Evolutionary conservation across 139 green algal genomes (phyloP).

Genomic region (Nannochloris sp.): DNA sequence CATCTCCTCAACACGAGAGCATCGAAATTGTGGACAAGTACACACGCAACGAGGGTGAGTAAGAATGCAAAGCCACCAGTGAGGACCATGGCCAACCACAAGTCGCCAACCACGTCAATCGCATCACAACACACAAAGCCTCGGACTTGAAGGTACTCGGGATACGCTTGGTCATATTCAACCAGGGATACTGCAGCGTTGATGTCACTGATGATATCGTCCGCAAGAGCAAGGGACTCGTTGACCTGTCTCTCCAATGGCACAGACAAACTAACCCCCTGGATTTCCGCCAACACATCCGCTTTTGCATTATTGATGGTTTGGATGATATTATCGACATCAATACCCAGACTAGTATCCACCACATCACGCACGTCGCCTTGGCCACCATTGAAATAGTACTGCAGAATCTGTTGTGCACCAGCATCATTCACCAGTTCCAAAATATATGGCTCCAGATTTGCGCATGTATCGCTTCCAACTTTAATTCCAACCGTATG

Average conservation of each 20-base stretch:
- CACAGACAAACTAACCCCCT: background rate
- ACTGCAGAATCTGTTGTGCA: background rate
- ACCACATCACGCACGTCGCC: background rate
- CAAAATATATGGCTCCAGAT: constrained; percentile 19
- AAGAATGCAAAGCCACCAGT: constrained; percentile 8
- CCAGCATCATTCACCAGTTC: background rate
- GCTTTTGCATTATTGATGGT: background rate
- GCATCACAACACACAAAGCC: constrained; percentile 13
- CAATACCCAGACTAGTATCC: background rate
- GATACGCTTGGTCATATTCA: constrained; percentile 1
- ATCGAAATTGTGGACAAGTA: background rate
- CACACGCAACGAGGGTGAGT: background rate
- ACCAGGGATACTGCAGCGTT: background rate
- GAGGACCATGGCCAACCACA: constrained; percentile 18
- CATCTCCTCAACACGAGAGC: background rate
- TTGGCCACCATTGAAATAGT: constrained; percentile 9
- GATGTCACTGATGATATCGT: background rate
- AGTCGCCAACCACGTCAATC: constrained; percentile 6
- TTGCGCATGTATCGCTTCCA: constrained; percentile 7
- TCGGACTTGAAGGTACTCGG: constrained; percentile 10
- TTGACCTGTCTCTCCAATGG: background rate
- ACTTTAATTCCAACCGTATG: constrained; percentile 19
- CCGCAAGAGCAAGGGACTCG: background rate
- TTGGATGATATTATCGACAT: constrained; percentile 4
- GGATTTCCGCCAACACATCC: background rate